Conservation (phyloP, 768 basidiomycete genomes). For the Tubosaeta brunneosetosa region DNA sequence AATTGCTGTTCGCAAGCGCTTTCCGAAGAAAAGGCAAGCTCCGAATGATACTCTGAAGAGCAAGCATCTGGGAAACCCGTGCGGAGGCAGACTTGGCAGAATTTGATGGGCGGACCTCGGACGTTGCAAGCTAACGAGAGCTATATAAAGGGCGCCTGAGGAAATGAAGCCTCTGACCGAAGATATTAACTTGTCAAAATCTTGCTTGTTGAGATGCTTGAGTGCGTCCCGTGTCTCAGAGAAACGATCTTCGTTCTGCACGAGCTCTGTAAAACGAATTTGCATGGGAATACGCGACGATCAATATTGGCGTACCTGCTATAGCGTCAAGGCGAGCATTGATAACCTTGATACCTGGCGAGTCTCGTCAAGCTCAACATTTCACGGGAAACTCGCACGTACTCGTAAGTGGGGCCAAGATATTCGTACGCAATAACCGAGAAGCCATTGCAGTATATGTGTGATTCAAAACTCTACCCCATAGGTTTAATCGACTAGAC, state of each 20-base stretch:
- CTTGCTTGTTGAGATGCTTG: slow-evolving; percentile 69
- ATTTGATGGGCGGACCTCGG: slow-evolving; percentile 50
- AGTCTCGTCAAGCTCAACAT: background rate
- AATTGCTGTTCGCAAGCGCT: slow-evolving; percentile 54
- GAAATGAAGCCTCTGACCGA: slow-evolving; percentile 38
- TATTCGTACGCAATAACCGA: slow-evolving; percentile 70
- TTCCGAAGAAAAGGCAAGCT: slow-evolving; percentile 59
- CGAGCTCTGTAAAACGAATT: slow-evolving; percentile 49
- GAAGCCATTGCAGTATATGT: slow-evolving; percentile 90
- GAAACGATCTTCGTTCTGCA: slow-evolving; percentile 72
- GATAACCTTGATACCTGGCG: slow-evolving; percentile 44
- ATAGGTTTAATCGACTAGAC: background rate
- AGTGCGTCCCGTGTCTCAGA: slow-evolving; percentile 64
- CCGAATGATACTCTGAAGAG: slow-evolving; percentile 66
- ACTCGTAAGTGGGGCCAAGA: slow-evolving; percentile 82
- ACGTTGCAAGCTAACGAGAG: slow-evolving; percentile 52
- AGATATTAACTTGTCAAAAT: slow-evolving; percentile 83
- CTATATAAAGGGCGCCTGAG: background rate
- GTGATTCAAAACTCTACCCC: slow-evolving; percentile 61
- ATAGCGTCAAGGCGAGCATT: slow-evolving; percentile 84
- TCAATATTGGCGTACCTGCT: slow-evolving; percentile 46
- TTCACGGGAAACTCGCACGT: slow-evolving; percentile 21
- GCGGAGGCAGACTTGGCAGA: slow-evolving; percentile 61
- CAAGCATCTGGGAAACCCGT: slow-evolving; percentile 75
- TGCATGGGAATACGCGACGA: background rate